These are phyloP conservation scores for Ustulina deusta DNA, from an alignment of 2,329 filamentous ascomycete species.

Conservation along the genomic window DNA sequence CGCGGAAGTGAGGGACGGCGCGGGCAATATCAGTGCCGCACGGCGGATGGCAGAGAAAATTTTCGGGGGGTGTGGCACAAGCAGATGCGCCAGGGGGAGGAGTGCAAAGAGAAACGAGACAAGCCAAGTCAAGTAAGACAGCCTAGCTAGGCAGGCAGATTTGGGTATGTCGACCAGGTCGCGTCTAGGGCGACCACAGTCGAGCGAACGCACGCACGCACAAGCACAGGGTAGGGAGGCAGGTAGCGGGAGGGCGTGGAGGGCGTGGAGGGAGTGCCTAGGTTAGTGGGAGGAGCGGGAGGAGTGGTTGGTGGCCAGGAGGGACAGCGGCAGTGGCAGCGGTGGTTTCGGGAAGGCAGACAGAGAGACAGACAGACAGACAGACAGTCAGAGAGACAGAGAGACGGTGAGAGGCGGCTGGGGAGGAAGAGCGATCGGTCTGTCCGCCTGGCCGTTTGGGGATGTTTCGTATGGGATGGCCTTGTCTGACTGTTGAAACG, in stretches of 20 bases:
- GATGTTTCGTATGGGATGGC: constrained; percentile 24
- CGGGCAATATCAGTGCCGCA: constrained; percentile 48
- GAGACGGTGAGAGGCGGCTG: constrained; percentile 19
- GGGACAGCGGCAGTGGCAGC: neutral
- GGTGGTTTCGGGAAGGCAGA: constrained; percentile 9
- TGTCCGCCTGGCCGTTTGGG: constrained; percentile 26
- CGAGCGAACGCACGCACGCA: constrained; percentile 42
- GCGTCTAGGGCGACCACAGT: constrained; percentile 49
- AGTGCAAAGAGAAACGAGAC: constrained; percentile 47
- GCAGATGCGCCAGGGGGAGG: constrained; percentile 45
- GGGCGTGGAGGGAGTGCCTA: constrained; percentile 43
- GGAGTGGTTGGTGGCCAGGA: constrained; percentile 13
- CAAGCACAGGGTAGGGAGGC: constrained; percentile 34
- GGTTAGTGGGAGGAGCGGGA: constrained; percentile 27
- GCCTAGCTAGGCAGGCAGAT: constrained; percentile 41
- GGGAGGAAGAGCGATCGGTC: constrained; percentile 3
- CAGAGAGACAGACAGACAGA: neutral
- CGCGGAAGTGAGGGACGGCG: constrained; percentile 47
- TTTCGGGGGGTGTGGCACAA: constrained; percentile 52
- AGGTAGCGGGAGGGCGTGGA: constrained; percentile 43
- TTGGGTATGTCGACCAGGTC: constrained; percentile 40
- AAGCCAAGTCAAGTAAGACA: constrained; percentile 49
- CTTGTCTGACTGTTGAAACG: constrained; percentile 36
- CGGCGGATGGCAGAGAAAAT: constrained; percentile 47
- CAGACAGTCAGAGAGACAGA: constrained; percentile 12